Base-by-base conservation (phyloP, 2,329 filamentous ascomycete genomes). In the Ploettnerulaceae sp. region DNA sequence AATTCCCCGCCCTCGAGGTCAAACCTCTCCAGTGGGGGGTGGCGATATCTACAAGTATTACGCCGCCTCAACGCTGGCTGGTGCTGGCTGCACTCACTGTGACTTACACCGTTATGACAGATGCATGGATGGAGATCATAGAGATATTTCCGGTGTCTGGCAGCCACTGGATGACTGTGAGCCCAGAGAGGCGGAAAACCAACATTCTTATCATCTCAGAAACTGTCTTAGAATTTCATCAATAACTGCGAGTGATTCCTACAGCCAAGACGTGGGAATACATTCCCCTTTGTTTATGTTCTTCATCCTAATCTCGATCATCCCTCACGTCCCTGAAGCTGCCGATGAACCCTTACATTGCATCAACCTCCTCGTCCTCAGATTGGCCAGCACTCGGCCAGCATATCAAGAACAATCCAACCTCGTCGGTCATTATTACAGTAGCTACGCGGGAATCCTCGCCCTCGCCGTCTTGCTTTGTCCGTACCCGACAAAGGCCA, bases 391-490 rank as follows among this genome's bases (percentile, higher is more conserved):
- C 15, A 26, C 6, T n/a, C 12, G 5, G 40, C 22, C 46, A 38
- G 44, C 34, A 44, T 35, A 44, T 45, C 22, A 45, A 22, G 42
- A 21, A n/a, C n/a, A n/a, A n/a, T n/a, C n/a, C n/a, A n/a, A n/a
- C n/a, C n/a, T n/a, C n/a, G n/a, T n/a, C n/a, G n/a, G n/a, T n/a
- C n/a, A n/a, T n/a, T n/a, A n/a, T n/a, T n/a, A n/a, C n/a, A n/a
- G n/a, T 29, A 55, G 51, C 53, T 47, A 54, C 53, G 55, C 55
- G 44, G 39, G 24, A 54, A 47, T 54, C 29, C 33, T 55, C 55
- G 53, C 53, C 47, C n/a, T n/a, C n/a, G n/a, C n/a, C n/a, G n/a
- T n/a, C n/a, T n/a, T n/a, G 49, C 53, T 57, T 55, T 49, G 41
- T 37, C 37, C 25, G 24, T 9, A 14, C 15, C 32, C 24, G 9